Evolutionary conservation across 257 asterid species (phyloP), one percentile per base, ranked within the genome.

Genomic region (Agastache rugosa): DNA sequence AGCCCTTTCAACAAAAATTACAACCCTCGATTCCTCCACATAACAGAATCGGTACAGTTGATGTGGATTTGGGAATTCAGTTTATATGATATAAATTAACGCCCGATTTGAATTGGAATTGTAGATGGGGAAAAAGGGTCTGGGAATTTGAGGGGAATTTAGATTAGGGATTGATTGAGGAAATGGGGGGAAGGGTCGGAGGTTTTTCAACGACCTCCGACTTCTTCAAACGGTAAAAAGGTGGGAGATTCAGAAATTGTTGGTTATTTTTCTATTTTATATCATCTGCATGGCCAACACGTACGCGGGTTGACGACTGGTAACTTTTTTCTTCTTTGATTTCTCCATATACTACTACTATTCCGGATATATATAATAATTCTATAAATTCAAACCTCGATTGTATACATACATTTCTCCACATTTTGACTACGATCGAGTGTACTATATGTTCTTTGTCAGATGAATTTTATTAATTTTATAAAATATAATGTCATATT

Each of bases 161-260:
- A 37, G 42, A 69, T 78, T 75, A 50, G 82, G 78, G 75, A 69
- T 75, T 72, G 67, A 62, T 62, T 17, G 81, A 67, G 73, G 72
- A 77, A 54, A 45, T n/a, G 66, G 74, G 66, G 62, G 23, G 77
- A 59, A 74, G 63, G 15, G 85, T 65, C 71, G 85, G 84, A 81
- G 88, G 85, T 76, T 84, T 78, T 76, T 75, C 80, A 67, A 74
- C 76, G 71, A 77, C 84, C 84, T 84, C 83, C 85, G 73, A 81
- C 83, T 78, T 68, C 79, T 59, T 63, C 79, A 65, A 69, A 53
- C 75, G 81, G 82, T 67, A 81, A 76, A 48, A 75, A 72, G 62
- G 81, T 31, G 37, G 77, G 69, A 72, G 75, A 69, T 72, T 45
- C 35, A 29, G 39, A 23, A 65, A 53, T 60, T 45, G n/a, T 41